A percentile compares a stretch with the other conserved stretches of the same genome.
These are phyloP conservation scores for Pythium guiyangense DNA, from an alignment of 352 stramenopile species.

Conservation along the genomic window DNA sequence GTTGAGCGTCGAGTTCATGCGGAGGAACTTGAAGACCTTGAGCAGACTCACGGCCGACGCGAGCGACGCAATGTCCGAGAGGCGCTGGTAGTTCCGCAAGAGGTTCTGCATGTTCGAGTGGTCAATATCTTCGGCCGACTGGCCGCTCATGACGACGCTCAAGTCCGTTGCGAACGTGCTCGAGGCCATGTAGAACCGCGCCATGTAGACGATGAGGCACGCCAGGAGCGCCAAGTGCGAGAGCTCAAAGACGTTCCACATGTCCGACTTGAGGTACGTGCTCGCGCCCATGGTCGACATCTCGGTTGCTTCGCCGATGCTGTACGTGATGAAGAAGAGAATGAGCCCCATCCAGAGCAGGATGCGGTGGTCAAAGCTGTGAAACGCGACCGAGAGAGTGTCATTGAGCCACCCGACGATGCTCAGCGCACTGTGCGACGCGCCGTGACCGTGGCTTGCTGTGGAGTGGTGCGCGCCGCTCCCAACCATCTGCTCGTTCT, in stretches of 20 bases:
- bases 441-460: too few relatives aligned
- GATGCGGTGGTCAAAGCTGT: slow-evolving; percentile 51
- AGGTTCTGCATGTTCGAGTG: slow-evolving; percentile 61
- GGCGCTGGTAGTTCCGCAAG: slow-evolving; percentile 60
- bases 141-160: slow-evolving; percentile 23
- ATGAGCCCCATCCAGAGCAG: slow-evolving; percentile 63
- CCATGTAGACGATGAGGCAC: slow-evolving; percentile 58
- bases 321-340: slow-evolving; percentile 77
- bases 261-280: slow-evolving; percentile 78
- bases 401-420: background rate
- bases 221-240: slow-evolving; percentile 64
- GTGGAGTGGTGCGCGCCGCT: too few relatives aligned
- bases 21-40: slow-evolving; percentile 88
- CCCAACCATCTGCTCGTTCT: slow-evolving; percentile 28
- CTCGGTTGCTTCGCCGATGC: slow-evolving; percentile 67
- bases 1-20: slow-evolving; percentile 88
- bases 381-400: slow-evolving; percentile 16
- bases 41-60: slow-evolving; percentile 75
- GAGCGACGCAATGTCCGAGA: slow-evolving; percentile 72
- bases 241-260: slow-evolving; percentile 89
- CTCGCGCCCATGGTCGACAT: slow-evolving; percentile 73
- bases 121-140: slow-evolving; percentile 45
- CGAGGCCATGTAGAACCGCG: slow-evolving; percentile 64
- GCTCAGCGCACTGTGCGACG: background rate
- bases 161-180: slow-evolving; percentile 45